Evolutionary conservation across 2,329 filamentous ascomycete genomes (phyloP).

Genomic region (Hypoxylon sp.): DNA sequence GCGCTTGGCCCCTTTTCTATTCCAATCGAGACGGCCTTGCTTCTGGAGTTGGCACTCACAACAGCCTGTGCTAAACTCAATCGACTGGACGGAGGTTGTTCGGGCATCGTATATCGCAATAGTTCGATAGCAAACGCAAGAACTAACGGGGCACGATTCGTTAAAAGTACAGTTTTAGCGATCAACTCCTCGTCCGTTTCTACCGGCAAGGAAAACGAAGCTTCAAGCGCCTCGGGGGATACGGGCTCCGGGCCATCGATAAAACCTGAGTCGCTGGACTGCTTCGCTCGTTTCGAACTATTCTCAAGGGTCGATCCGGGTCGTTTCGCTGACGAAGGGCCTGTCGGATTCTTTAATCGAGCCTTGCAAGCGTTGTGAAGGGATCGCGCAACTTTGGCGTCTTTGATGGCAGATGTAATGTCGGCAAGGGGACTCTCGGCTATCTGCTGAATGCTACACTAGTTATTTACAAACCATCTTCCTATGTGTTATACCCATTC

Average conservation of each 20-base stretch:
- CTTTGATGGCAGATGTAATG: constrained; percentile 57
- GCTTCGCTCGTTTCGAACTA: constrained; percentile 48
- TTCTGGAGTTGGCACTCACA: constrained; percentile 80
- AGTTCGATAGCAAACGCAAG: constrained; percentile 80
- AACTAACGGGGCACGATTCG: constrained; percentile 83
- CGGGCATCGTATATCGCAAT: constrained; percentile 82
- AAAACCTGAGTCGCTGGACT: constrained; percentile 39
- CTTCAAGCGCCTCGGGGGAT: constrained; percentile 68
- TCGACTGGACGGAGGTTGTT: constrained; percentile 84
- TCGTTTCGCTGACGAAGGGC: constrained; percentile 45
- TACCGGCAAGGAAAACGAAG: constrained; percentile 67
- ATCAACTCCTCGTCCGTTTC: constrained; percentile 67
- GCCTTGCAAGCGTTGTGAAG: constrained; percentile 64
- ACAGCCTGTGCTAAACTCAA: constrained; percentile 85
- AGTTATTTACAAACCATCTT: constrained; percentile 19
- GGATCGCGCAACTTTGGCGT: constrained; percentile 59
- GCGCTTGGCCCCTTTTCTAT: constrained; percentile 71
- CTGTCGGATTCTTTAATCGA: constrained; percentile 53
- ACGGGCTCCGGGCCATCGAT: constrained; percentile 46
- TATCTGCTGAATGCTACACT: constrained; percentile 61
- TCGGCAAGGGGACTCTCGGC: constrained; percentile 57
- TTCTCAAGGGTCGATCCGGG: constrained; percentile 39
- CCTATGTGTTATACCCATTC: background rate
- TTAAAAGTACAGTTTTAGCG: constrained; percentile 65
- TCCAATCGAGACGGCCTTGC: constrained; percentile 78